Base-by-base conservation (phyloP, 2,329 filamentous ascomycete genomes). In the Neocucurbitaria cava region DNA sequence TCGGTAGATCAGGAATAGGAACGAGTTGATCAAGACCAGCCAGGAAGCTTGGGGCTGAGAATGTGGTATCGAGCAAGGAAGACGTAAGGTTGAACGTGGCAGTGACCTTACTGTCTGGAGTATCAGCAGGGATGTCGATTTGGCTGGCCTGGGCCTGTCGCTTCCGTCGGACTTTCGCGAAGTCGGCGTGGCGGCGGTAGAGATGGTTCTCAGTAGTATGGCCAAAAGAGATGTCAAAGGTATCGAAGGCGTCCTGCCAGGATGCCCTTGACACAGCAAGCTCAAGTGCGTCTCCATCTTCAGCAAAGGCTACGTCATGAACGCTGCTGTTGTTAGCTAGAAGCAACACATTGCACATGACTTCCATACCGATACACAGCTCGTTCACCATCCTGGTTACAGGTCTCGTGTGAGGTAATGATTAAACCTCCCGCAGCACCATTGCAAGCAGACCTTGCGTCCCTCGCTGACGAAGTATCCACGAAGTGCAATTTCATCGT, bases 401-500 rank as follows among this genome's bases (percentile, higher is more conserved):
- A 77, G 38, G 69, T 62, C 7, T 62, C 46, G 40, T 77, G 74
- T 10, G 75, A 76, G 1, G 74, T 76, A 42, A 77, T 68, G n/a
- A 76, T 58, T n/a, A 71, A 45, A n/a, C 66, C 59, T 38, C 69
- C 65, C 17, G 58, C 39, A 13, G 65, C 49, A 17, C 61, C 56
- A 35, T 60, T 53, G 40, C 65, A 70, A 36, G 71, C 66, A 23
- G 64, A 46, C 43, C 58, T 65, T 3, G 69, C 69, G 42, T 72
- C 71, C 24, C 58, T 58, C 10, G 70, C 65, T 3, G 65, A 62
- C 3, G 58, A 46, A 1, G 49, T 40, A 43, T 71, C 66, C 3
- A 64, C 62, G 35, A 77, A 76, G 18, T 59, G 59, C 10, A 77
- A 56, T 39, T 58, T 65, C 42, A 77, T 68, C 33, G 33, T 60